Percentiles rank a stretch among this genome's conserved stretches.
These are phyloP conservation scores for Arthrocladium fulminans DNA, from an alignment of 2,329 filamentous ascomycete species.

Conservation along the genomic window DNA sequence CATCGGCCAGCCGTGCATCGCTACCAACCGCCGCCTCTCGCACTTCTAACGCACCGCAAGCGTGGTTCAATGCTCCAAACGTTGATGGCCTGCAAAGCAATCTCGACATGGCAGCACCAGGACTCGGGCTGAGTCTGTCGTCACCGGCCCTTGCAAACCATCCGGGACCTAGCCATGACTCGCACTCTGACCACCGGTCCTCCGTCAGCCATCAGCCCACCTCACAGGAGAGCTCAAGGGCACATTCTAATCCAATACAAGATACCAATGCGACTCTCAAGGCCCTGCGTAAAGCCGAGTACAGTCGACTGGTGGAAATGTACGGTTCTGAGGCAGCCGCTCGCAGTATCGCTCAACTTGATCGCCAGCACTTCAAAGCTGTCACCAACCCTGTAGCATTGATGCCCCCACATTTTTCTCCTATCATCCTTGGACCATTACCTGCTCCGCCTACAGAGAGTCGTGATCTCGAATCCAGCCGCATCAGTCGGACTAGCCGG, in stretches of 20 bases:
- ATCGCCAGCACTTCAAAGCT: background rate
- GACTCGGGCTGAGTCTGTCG: background rate
- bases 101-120: background rate
- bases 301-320: conserved; percentile 18
- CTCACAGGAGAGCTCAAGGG: conserved; percentile 1
- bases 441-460: conserved; percentile 6
- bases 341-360: conserved; percentile 9
- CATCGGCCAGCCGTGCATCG: background rate
- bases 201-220: background rate
- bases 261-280: conserved; percentile 17
- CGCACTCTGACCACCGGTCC: background rate
- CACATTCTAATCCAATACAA: background rate
- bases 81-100: background rate
- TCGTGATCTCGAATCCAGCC: background rate
- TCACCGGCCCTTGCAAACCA: background rate
- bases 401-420: conserved; percentile 3
- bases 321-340: conserved; percentile 16
- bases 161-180: conserved; percentile 1
- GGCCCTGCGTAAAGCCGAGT: conserved; percentile 23
- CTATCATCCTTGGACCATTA: conserved; percentile 10
- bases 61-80: background rate
- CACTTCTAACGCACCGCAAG: conserved; percentile 1
- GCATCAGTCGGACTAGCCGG: background rate
- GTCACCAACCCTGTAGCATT: background rate
- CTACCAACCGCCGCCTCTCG: background rate